Conservation (phyloP, 1,139 yeast genomes). For the Wickerhamomyces sp. region DNA sequence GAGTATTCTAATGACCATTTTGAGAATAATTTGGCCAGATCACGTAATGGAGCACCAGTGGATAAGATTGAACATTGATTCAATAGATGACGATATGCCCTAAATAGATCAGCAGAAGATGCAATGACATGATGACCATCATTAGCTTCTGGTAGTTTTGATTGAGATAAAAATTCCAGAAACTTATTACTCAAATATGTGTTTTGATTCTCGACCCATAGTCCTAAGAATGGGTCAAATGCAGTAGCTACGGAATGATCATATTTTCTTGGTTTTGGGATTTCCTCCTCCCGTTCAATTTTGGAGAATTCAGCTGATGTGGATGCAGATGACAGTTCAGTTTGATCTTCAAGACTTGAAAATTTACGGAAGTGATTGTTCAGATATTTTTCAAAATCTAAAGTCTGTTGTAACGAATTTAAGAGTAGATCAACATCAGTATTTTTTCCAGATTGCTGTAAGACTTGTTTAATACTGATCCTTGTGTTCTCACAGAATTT, state of each 20-base stretch:
- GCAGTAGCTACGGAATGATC: conserved; percentile 49
- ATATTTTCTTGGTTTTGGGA: conserved; percentile 20
- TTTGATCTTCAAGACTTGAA: conserved; percentile 4
- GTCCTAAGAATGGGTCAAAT: conserved; percentile 76
- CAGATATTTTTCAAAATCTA: conserved; percentile 75
- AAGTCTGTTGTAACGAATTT: conserved; percentile 53
- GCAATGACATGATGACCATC: conserved; percentile 47
- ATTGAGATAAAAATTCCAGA: conserved; percentile 50
- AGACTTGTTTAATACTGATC: conserved; percentile 52
- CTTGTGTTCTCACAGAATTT: conserved; percentile 67
- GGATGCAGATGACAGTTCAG: conserved; percentile 7
- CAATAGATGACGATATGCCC: conserved; percentile 65
- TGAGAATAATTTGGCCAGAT: conserved; percentile 59
- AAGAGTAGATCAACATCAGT: conserved; percentile 56
- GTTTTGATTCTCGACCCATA: conserved; percentile 91
- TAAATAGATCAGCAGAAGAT: conserved; percentile 83
- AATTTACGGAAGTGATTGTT: conserved; percentile 47
- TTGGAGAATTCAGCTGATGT: conserved; percentile 16
- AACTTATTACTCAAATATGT: conserved; percentile 55
- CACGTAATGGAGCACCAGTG: conserved; percentile 60
- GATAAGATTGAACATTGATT: conserved; percentile 75
- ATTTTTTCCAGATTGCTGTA: conserved; percentile 27
- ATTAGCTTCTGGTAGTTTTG: conserved; percentile 31
- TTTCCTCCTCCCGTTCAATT: conserved; percentile 36
- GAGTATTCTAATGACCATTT: conserved; percentile 66